These are phyloP conservation scores for Crithidia fasciculata DNA, from an alignment of 208 protist species.

Conservation along the genomic window DNA sequence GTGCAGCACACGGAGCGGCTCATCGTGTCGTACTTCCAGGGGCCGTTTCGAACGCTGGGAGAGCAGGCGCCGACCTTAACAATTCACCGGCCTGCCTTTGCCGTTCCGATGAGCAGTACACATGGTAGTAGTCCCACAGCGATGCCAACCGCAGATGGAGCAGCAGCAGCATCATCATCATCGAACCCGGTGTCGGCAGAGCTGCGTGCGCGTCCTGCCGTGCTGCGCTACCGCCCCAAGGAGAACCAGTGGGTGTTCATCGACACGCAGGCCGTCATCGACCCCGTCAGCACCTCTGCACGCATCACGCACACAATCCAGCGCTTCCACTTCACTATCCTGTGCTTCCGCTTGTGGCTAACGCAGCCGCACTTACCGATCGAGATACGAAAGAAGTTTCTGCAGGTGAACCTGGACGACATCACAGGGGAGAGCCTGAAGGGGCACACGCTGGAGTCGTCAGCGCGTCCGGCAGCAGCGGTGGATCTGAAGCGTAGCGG, in stretches of 20 bases:
- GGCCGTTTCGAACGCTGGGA: constrained; percentile 67
- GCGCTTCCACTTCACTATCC: constrained; percentile 78
- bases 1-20: constrained; percentile 74
- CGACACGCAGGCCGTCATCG: constrained; percentile 70
- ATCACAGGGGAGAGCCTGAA: constrained; percentile 63
- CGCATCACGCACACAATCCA: constrained; percentile 66
- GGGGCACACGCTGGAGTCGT: constrained; percentile 51
- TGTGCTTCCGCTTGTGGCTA: constrained; percentile 78
- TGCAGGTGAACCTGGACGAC: constrained; percentile 73
- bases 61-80: constrained; percentile 87
- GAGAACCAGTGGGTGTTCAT: constrained; percentile 93
- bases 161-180: neutral
- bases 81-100: constrained; percentile 84
- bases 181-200: constrained; percentile 17
- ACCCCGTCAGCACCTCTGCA: constrained; percentile 66
- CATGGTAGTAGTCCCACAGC: too few relatives aligned
- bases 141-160: neutral
- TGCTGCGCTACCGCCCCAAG: constrained; percentile 84
- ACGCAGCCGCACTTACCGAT: constrained; percentile 89
- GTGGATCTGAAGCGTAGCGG: constrained; percentile 91
- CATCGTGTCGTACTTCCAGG: constrained; percentile 83
- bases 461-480: constrained; percentile 61
- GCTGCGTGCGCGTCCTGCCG: constrained; percentile 70
- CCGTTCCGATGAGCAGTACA: constrained; percentile 39
- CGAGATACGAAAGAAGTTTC: constrained; percentile 82